phyloP scores from a whole-genome alignment of 495 filamentous ascomycete genomes.

The Talaromyces nanjingensis region DNA sequence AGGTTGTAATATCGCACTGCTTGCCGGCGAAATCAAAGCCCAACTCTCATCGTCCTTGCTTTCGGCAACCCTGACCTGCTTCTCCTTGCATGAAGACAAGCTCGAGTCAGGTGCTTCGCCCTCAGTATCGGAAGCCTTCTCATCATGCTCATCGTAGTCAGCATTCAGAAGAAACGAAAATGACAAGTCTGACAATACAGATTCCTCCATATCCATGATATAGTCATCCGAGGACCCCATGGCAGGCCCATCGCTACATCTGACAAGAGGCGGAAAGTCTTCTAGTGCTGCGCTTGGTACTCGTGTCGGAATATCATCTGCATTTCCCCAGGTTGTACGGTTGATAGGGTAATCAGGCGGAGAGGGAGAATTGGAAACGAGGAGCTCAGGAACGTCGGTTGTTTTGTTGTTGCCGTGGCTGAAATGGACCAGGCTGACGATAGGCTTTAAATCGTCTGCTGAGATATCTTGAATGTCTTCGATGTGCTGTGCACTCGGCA shows the following conservation, averaged over 20 bases:
- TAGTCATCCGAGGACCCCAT: conserved; percentile 1
- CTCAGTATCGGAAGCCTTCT: not conserved
- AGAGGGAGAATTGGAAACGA: not conserved
- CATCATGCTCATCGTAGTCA: not conserved
- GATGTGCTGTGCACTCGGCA: conserved; percentile 2
- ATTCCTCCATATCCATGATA: not conserved
- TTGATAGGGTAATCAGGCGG: not conserved
- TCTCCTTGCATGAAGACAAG: not conserved
- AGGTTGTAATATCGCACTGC: not conserved
- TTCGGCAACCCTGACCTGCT: not conserved
- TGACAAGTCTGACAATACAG: not conserved
- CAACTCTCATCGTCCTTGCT: conserved; percentile 1
- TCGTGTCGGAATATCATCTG: conserved; percentile 5
- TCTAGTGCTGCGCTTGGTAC: not conserved
- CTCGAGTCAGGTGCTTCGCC: not conserved
- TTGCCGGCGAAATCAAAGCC: not conserved
- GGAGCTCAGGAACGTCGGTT: not conserved
- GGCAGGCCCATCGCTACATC: conserved; percentile 6
- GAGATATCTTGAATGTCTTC: conserved; percentile 1
- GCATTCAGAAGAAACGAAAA: not conserved
- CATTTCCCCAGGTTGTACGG: not conserved
- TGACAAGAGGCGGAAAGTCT: conserved; percentile 5
- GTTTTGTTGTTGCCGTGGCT: not conserved
- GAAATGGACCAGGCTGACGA: not conserved
- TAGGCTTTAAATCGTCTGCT: not conserved